A percentile compares a stretch with the other conserved stretches of the same genome.
Conservation (phyloP, 371 early-diverging fungal species). For the Haplosporangium sp. region DNA sequence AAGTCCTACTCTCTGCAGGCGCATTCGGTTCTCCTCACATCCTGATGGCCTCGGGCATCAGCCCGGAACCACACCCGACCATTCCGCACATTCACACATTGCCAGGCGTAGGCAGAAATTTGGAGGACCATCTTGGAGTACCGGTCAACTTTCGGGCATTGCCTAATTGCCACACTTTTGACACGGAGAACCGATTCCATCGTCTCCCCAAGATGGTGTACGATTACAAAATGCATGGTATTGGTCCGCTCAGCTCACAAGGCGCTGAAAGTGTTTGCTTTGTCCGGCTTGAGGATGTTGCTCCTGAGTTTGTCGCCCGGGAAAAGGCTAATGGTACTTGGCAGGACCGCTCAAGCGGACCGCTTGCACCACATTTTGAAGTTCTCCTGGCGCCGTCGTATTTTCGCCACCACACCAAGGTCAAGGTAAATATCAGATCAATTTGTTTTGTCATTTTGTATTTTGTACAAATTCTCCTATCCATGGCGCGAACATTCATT, state of each 20-base stretch:
- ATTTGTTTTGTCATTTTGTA: no score
- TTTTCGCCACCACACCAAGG: slow-evolving; percentile 13
- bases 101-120: slow-evolving; percentile 56
- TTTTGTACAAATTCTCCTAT: no score
- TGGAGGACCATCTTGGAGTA: slow-evolving; percentile 54
- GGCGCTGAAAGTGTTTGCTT: slow-evolving; percentile 18
- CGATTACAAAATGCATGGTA: slow-evolving; percentile 32
- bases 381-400: slow-evolving; percentile 27
- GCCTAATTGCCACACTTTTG: slow-evolving; percentile 3
- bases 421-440: neutral
- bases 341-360: slow-evolving; percentile 45
- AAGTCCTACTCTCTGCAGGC: slow-evolving; percentile 43
- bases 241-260: slow-evolving; percentile 20
- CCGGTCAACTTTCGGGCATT: slow-evolving; percentile 23
- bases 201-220: slow-evolving; percentile 14
- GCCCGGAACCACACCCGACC: slow-evolving; percentile 30
- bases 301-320: slow-evolving; percentile 52
- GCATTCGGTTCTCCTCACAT: slow-evolving; percentile 50
- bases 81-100: slow-evolving; percentile 50
- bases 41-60: slow-evolving; percentile 47
- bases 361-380: slow-evolving; percentile 39
- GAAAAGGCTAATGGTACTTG: slow-evolving; percentile 54
- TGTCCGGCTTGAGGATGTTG: slow-evolving; percentile 46
- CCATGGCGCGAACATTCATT: no score
- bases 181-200: neutral